phyloP scores from a whole-genome alignment of 2,329 filamentous ascomycete genomes.

The Lasiodiplodia theobromae region DNA sequence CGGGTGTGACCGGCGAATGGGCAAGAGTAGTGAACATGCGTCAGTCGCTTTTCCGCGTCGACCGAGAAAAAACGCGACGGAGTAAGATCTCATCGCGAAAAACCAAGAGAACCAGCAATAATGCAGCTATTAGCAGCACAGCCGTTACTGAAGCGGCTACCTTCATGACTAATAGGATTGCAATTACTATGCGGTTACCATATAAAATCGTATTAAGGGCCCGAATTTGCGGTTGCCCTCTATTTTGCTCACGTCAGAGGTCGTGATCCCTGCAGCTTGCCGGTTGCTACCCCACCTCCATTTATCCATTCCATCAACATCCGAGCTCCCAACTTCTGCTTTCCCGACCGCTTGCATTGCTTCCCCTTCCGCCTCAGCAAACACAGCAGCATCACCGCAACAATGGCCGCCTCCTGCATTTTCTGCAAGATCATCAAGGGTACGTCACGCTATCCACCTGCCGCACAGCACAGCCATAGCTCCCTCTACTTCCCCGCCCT shows the following conservation, averaged over 20 bases:
- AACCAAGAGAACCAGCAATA: not conserved
- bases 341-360: not conserved
- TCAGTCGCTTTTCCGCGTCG: not conserved
- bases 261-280: slow-evolving; percentile 14
- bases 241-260: slow-evolving; percentile 4
- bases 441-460: slow-evolving; percentile 40
- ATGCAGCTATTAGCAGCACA: too few relatives aligned
- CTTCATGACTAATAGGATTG: too few relatives aligned
- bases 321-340: not conserved
- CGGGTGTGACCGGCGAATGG: slow-evolving; percentile 3
- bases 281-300: slow-evolving; percentile 23
- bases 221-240: too few relatives aligned
- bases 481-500: not conserved
- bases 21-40: not conserved
- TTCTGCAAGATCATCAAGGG: slow-evolving; percentile 99
- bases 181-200: too few relatives aligned
- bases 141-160: too few relatives aligned
- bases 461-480: not conserved
- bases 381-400: not conserved
- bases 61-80: not conserved
- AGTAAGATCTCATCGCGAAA: slow-evolving; percentile 10
- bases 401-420: slow-evolving; percentile 73
- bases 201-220: too few relatives aligned
- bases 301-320: slow-evolving; percentile 9
- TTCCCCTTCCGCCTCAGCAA: not conserved